Conservation (phyloP, 2,329 filamentous ascomycete species). For the Hymenoscyphus salicellus region DNA sequence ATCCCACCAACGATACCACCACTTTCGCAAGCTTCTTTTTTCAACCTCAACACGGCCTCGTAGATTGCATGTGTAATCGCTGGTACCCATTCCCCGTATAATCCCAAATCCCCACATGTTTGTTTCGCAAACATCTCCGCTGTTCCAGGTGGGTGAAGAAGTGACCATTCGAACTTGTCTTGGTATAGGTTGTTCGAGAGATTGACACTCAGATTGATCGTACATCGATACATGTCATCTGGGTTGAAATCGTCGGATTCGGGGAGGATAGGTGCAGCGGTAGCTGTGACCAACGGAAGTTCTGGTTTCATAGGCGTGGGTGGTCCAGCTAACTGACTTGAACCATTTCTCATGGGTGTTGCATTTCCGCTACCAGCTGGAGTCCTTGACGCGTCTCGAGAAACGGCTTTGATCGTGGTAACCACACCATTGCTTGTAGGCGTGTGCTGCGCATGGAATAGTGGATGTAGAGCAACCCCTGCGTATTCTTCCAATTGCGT, state of each 20-base stretch:
- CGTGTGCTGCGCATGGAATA: slow-evolving; percentile 66
- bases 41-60: slow-evolving; percentile 84
- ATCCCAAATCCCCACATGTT: slow-evolving; percentile 86
- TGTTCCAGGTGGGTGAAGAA: slow-evolving; percentile 85
- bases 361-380: slow-evolving; percentile 50
- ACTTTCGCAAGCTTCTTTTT: slow-evolving; percentile 94
- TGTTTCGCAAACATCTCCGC: slow-evolving; percentile 89
- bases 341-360: slow-evolving; percentile 55
- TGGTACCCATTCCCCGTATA: slow-evolving; percentile 89
- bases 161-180: slow-evolving; percentile 97
- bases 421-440: slow-evolving; percentile 34
- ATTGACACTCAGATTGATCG: slow-evolving; percentile 88
- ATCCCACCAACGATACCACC: slow-evolving; percentile 79
- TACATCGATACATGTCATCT: slow-evolving; percentile 91
- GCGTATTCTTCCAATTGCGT: slow-evolving; percentile 96
- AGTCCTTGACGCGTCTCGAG: slow-evolving; percentile 42
- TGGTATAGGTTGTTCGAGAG: slow-evolving; percentile 88
- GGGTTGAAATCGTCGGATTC: slow-evolving; percentile 77
- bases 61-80: slow-evolving; percentile 96
- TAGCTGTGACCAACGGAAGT: slow-evolving; percentile 59
- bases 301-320: slow-evolving; percentile 49
- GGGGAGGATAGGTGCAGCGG: slow-evolving; percentile 60
- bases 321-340: slow-evolving; percentile 40
- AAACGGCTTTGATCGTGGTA: slow-evolving; percentile 34
- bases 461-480: slow-evolving; percentile 84